Evolutionary conservation across 306 rosid species (phyloP).

Genomic region (Glycine soja): DNA sequence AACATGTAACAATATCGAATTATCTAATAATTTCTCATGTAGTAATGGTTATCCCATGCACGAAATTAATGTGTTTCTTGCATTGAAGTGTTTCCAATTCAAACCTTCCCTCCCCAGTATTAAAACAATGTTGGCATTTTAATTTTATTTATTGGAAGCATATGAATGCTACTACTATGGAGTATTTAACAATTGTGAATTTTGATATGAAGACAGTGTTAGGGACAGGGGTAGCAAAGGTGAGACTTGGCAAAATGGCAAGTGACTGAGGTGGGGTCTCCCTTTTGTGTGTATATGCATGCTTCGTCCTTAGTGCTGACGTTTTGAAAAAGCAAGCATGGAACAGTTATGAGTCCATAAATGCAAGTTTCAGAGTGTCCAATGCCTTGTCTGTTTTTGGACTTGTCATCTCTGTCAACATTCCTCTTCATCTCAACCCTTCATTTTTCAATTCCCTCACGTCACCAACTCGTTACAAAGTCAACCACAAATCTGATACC

Average conservation of each 20-base stretch:
- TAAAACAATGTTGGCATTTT: too few relatives aligned
- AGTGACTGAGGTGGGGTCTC: constrained; percentile 53
- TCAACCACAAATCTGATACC: constrained; percentile 35
- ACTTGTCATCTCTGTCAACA: constrained; percentile 62
- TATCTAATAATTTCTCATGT: too few relatives aligned
- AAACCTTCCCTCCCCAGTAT: background rate
- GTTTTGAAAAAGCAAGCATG: constrained; percentile 60
- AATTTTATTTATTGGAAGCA: too few relatives aligned
- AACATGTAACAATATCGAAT: too few relatives aligned
- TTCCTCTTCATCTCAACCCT: constrained; percentile 59
- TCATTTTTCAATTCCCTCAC: constrained; percentile 38
- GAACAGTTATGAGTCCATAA: constrained; percentile 60
- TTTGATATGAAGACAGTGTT: constrained; percentile 36
- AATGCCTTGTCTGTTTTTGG: constrained; percentile 51
- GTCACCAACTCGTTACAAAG: constrained; percentile 20
- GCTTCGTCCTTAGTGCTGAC: constrained; percentile 46
- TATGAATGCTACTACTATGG: too few relatives aligned
- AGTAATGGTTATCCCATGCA: too few relatives aligned
- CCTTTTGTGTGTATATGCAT: constrained; percentile 3
- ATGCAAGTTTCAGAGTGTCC: constrained; percentile 56
- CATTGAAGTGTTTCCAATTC: background rate
- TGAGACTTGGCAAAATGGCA: constrained; percentile 56
- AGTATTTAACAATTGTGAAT: too few relatives aligned
- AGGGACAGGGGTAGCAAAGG: constrained; percentile 44
- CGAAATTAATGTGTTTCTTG: background rate